phyloP scores from a whole-genome alignment of 2,329 filamentous ascomycete species.

The Botrytis aclada region DNA sequence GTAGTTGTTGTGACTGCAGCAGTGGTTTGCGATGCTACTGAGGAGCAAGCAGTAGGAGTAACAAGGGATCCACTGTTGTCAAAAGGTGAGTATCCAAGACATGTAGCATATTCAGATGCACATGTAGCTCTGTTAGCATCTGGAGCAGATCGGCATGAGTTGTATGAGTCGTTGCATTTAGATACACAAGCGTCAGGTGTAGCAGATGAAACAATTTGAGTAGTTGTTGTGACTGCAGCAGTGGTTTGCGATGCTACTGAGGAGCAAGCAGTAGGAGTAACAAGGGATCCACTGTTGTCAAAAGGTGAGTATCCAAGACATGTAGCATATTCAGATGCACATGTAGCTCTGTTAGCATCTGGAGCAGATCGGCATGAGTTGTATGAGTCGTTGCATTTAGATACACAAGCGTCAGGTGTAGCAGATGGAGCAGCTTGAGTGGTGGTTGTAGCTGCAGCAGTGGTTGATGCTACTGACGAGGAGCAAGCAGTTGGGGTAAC shows the following conservation, averaged over 20 bases:
- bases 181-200: background rate
- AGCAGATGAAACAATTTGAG: background rate
- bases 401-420: background rate
- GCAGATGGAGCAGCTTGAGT: background rate
- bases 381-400: background rate
- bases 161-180: background rate
- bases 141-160: background rate
- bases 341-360: background rate
- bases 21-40: background rate
- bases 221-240: background rate
- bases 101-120: background rate
- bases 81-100: background rate
- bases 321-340: background rate
- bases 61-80: background rate
- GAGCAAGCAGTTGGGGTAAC: constrained; percentile 5
- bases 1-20: background rate
- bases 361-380: background rate
- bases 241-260: background rate
- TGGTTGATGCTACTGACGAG: background rate
- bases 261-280: constrained; percentile 1
- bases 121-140: background rate
- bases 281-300: background rate
- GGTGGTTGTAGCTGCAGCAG: background rate
- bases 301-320: background rate
- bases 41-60: background rate